Evolutionary conservation across 1,284 basidiomycete species (phyloP).

Genomic region (Tranzscheliella williamsii): DNA sequence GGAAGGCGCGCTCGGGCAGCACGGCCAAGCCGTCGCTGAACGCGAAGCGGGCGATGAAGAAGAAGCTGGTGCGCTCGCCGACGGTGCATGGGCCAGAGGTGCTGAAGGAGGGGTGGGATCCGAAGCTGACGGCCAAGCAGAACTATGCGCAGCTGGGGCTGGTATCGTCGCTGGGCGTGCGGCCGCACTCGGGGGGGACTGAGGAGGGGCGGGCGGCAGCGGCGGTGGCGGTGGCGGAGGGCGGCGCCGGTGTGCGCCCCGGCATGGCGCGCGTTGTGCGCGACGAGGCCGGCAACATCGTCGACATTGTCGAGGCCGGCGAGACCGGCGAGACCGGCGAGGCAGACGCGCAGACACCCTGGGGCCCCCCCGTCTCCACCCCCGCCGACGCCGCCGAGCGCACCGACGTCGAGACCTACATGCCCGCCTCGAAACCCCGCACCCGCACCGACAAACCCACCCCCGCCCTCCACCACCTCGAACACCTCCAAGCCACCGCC

Average conservation of each 20-base stretch:
- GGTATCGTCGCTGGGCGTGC: conserved; percentile 61
- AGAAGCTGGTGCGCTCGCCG: conserved; percentile 64
- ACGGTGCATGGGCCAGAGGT: conserved; percentile 81
- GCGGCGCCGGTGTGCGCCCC: conserved; percentile 58
- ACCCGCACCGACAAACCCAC: neutral
- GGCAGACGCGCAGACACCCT: conserved; percentile 47
- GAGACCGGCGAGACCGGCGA: conserved; percentile 61
- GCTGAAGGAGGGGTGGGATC: conserved; percentile 85
- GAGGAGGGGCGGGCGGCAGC: conserved; percentile 6
- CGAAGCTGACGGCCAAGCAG: conserved; percentile 83
- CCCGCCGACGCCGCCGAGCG: conserved; percentile 12
- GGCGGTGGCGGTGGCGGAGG: neutral
- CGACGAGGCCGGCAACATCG: conserved; percentile 77
- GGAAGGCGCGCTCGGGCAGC: conserved; percentile 72
- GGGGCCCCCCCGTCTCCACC: conserved; percentile 53
- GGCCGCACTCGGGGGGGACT: conserved; percentile 32
- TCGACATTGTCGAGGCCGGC: conserved; percentile 74
- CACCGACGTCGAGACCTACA: conserved; percentile 14
- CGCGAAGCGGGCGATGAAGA: conserved; percentile 73
- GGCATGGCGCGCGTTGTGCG: conserved; percentile 83
- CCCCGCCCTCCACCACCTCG: conserved; percentile 3
- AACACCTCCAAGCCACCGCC: conserved; percentile 13
- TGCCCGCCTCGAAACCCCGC: neutral
- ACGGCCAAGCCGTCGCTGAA: conserved; percentile 66
- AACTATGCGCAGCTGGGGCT: conserved; percentile 83